Evolutionary conservation across 192 early-diverging fungal species (phyloP).

Genomic region (Dispira simplex): DNA sequence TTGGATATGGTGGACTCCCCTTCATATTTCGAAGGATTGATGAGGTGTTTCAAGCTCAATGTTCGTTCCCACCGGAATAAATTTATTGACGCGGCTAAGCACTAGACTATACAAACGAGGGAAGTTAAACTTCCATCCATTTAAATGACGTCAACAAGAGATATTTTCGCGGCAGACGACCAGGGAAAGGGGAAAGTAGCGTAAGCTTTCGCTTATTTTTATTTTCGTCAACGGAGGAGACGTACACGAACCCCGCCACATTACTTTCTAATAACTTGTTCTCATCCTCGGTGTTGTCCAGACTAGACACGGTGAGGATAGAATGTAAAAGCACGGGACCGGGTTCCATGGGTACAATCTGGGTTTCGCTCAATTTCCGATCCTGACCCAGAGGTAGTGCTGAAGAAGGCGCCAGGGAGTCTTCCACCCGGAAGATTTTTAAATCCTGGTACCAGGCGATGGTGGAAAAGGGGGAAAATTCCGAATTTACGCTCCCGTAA

Average conservation of each 20-base stretch:
- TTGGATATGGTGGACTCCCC: no score
- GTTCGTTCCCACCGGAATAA: no score
- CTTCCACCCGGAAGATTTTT: constrained; percentile 59
- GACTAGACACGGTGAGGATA: constrained; percentile 67
- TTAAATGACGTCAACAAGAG: constrained; percentile 71
- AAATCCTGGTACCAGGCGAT: constrained; percentile 67
- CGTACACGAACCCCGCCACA: constrained; percentile 69
- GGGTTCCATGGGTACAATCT: constrained; percentile 62
- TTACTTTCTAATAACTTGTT: constrained; percentile 42
- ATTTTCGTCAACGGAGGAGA: constrained; percentile 63
- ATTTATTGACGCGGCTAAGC: no score
- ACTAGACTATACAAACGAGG: no score
- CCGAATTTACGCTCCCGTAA: constrained; percentile 67
- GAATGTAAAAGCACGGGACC: constrained; percentile 73
- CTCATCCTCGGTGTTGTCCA: constrained; percentile 30
- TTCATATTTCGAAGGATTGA: no score
- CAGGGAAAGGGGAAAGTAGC: constrained; percentile 73
- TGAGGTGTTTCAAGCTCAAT: no score
- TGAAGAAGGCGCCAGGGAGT: constrained; percentile 68
- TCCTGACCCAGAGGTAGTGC: constrained; percentile 82
- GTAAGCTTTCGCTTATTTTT: constrained; percentile 68
- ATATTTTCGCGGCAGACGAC: constrained; percentile 69
- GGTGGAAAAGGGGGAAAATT: constrained; percentile 70
- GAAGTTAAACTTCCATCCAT: constrained; percentile 73
- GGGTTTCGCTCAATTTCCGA: constrained; percentile 58